Percentiles rank a stretch among this genome's conserved stretches.
Conservation (phyloP, 441 rosid genomes). For the Gossypium lobatum region DNA sequence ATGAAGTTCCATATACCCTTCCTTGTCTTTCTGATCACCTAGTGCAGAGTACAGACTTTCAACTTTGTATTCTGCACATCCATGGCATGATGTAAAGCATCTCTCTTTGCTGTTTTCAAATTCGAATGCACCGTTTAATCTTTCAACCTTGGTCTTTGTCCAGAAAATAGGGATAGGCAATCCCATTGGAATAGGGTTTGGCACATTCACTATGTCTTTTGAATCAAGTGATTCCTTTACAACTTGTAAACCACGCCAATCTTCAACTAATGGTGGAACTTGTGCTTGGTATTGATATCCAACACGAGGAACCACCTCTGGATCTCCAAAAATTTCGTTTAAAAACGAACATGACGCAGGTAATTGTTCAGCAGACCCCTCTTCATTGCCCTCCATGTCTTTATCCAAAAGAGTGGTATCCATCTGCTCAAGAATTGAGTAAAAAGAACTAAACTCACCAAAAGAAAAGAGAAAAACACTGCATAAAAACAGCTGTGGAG, state of each 20-base stretch:
- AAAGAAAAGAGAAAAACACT: background rate
- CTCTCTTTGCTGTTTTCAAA: conserved; percentile 23
- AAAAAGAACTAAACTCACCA: background rate
- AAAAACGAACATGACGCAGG: conserved; percentile 21
- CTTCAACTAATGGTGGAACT: conserved; percentile 29
- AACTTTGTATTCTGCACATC: conserved; percentile 16
- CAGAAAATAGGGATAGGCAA: conserved; percentile 50
- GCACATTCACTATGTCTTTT: conserved; percentile 7
- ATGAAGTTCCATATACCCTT: conserved; percentile 9
- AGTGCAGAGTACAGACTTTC: conserved; percentile 11
- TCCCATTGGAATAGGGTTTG: conserved; percentile 13
- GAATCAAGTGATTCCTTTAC: conserved; percentile 16
- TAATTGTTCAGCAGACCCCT: conserved; percentile 29
- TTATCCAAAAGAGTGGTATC: conserved; percentile 22
- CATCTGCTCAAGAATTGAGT: conserved; percentile 24
- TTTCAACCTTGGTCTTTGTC: conserved; percentile 30
- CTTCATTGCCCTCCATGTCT: conserved; percentile 23
- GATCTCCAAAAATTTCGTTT: conserved; percentile 34
- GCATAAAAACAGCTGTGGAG: background rate
- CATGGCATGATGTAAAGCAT: conserved; percentile 18
- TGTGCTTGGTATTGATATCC: conserved; percentile 50
- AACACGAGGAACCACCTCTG: conserved; percentile 36
- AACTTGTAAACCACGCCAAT: conserved; percentile 17
- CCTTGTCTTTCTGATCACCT: conserved; percentile 11
- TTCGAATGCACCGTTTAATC: conserved; percentile 27